phyloP scores from a whole-genome alignment of 1,284 basidiomycete species.

The Trichosporon asahii region DNA sequence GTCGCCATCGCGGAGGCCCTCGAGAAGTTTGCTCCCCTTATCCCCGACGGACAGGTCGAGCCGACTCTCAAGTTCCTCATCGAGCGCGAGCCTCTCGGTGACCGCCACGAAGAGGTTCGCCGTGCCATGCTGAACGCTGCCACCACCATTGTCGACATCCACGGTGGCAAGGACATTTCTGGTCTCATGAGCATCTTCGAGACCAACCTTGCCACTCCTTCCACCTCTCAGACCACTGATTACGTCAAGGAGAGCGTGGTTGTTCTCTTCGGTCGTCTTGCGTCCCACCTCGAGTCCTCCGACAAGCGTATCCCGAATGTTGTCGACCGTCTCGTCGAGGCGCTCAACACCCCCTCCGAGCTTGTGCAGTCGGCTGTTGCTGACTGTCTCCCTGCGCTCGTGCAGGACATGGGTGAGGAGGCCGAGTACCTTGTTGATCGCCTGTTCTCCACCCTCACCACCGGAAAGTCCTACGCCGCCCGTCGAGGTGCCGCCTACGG shows the following conservation, averaged over 20 bases:
- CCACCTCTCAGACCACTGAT: constrained; percentile 70
- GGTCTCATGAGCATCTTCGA: constrained; percentile 84
- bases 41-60: constrained; percentile 65
- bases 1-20: constrained; percentile 73
- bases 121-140: constrained; percentile 84
- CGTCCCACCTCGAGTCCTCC: constrained; percentile 74
- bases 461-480: constrained; percentile 79
- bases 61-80: constrained; percentile 87
- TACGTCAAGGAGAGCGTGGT: constrained; percentile 92
- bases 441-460: constrained; percentile 71
- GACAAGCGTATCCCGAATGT: constrained; percentile 78
- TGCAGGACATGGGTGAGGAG: constrained; percentile 65
- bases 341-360: constrained; percentile 91
- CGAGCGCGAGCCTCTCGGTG: constrained; percentile 78
- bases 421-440: constrained; percentile 69
- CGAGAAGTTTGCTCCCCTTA: constrained; percentile 65
- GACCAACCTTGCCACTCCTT: constrained; percentile 65
- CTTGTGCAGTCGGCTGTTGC: constrained; percentile 96
- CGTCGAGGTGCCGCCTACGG: constrained; percentile 95
- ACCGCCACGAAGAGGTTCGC: constrained; percentile 76
- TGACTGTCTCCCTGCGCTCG: constrained; percentile 86
- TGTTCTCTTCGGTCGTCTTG: constrained; percentile 89
- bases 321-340: constrained; percentile 83
- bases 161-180: constrained; percentile 70
- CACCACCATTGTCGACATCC: constrained; percentile 74